These are phyloP conservation scores for Xerocomus minutiporus DNA, from an alignment of 1,284 basidiomycete species.

Conservation along the genomic window DNA sequence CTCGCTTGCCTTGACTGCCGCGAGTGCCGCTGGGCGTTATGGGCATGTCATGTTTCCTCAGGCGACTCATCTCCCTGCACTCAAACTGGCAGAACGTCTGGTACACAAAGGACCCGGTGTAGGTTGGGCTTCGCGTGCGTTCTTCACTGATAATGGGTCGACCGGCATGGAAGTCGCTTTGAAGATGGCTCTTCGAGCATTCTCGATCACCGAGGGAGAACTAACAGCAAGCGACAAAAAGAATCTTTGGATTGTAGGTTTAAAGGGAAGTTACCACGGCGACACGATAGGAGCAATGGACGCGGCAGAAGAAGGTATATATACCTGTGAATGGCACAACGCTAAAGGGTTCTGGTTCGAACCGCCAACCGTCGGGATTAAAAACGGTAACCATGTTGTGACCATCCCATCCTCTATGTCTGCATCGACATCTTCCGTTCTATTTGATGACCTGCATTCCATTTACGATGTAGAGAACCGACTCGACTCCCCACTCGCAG, in stretches of 20 bases:
- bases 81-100: constrained; percentile 73
- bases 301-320: constrained; percentile 87
- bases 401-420: constrained; percentile 54
- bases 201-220: constrained; percentile 41
- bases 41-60: constrained; percentile 97
- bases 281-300: constrained; percentile 99
- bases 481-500: constrained; percentile 57
- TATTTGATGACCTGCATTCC: constrained; percentile 48
- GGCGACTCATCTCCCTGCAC: constrained; percentile 81
- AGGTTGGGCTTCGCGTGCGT: constrained; percentile 89
- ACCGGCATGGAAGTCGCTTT: constrained; percentile 96
- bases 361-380: constrained; percentile 73
- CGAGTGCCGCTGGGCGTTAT: constrained; percentile 87
- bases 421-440: constrained; percentile 24
- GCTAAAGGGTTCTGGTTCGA: constrained; percentile 94
- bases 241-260: constrained; percentile 76
- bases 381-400: constrained; percentile 57
- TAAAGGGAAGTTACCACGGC: constrained; percentile 95
- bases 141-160: constrained; percentile 92
- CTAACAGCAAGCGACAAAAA: constrained; percentile 42
- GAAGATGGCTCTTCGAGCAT: constrained; percentile 92
- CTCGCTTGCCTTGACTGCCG: constrained; percentile 79
- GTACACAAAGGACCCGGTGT: constrained; percentile 67
- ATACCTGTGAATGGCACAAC: constrained; percentile 95
- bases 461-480: constrained; percentile 75